phyloP scores from a whole-genome alignment of 2,329 filamentous ascomycete genomes.

The Penicillium sp. region DNA sequence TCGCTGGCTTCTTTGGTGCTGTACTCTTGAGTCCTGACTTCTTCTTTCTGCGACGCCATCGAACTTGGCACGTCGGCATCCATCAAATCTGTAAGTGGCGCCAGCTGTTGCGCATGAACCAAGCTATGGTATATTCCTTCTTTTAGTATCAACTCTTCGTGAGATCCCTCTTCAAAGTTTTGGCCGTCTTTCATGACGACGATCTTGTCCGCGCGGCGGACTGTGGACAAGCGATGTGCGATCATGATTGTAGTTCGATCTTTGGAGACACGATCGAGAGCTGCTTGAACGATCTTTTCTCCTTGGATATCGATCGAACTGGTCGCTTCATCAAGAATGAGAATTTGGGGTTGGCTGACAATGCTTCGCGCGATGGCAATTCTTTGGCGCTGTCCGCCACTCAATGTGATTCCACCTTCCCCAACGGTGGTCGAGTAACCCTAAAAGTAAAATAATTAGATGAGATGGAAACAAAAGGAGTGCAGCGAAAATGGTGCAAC shows the following conservation, averaged over 20 bases:
- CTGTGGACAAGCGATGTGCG: constrained; percentile 70
- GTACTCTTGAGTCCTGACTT: not conserved
- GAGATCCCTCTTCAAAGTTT: constrained; percentile 72
- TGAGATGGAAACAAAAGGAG: not conserved
- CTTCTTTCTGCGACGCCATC: constrained; percentile 1
- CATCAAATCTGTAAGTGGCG: constrained; percentile 10
- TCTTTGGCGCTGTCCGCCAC: constrained; percentile 82
- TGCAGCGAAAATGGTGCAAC: not conserved
- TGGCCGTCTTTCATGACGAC: constrained; percentile 71
- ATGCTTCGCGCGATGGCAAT: constrained; percentile 73
- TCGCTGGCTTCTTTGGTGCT: not conserved
- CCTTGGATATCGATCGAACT: constrained; percentile 62
- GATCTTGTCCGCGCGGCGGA: constrained; percentile 75
- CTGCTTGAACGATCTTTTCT: constrained; percentile 56
- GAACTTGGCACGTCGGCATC: not conserved
- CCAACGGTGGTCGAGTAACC: constrained; percentile 74
- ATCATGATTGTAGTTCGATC: constrained; percentile 74
- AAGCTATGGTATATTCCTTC: constrained; percentile 66
- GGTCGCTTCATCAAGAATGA: constrained; percentile 76
- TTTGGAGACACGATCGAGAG: constrained; percentile 56
- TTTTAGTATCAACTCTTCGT: constrained; percentile 66
- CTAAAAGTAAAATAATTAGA: constrained; percentile 34
- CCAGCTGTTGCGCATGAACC: constrained; percentile 51
- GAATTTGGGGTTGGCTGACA: constrained; percentile 63
- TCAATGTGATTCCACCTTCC: constrained; percentile 73